Conservation (phyloP, 2,329 filamentous ascomycete species). For the Atkinsonella hypoxylon region DNA sequence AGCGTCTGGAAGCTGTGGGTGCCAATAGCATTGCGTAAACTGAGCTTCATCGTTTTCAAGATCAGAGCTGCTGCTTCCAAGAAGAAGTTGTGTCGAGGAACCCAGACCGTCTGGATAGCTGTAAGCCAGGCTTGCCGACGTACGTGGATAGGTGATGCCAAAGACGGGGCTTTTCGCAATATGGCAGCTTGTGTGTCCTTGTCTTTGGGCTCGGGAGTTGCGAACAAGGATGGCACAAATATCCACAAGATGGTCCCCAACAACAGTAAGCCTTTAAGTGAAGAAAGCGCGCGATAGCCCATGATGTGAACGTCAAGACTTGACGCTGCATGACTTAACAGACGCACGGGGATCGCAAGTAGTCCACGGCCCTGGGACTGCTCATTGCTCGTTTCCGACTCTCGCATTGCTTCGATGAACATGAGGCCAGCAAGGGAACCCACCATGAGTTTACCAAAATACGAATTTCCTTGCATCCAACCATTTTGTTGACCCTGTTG, state of each 20-base stretch:
- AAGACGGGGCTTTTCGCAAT: conserved; percentile 49
- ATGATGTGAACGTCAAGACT: conserved; percentile 39
- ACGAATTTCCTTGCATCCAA: conserved; percentile 43
- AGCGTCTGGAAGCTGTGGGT: conserved; percentile 64
- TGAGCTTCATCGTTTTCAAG: conserved; percentile 72
- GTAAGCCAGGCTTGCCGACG: conserved; percentile 86
- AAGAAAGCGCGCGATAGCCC: conserved; percentile 42
- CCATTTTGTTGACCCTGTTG: conserved; percentile 37
- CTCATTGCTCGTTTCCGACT: conserved; percentile 53
- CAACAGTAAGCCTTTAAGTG: conserved; percentile 40
- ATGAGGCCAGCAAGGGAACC: conserved; percentile 86
- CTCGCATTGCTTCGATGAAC: conserved; percentile 70
- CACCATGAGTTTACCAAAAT: conserved; percentile 74
- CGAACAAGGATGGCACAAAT: conserved; percentile 42
- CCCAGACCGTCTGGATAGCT: conserved; percentile 83
- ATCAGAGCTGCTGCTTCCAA: conserved; percentile 73
- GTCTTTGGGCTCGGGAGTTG: conserved; percentile 32
- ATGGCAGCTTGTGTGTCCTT: conserved; percentile 34
- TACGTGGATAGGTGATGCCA: conserved; percentile 73
- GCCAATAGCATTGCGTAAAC: conserved; percentile 66
- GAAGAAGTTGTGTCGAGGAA: conserved; percentile 76
- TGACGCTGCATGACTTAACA: conserved; percentile 37
- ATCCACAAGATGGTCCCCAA: conserved; percentile 42
- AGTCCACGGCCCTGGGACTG: conserved; percentile 54
- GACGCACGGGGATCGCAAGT: conserved; percentile 48